A percentile compares a stretch with the other conserved stretches of the same genome.
Evolutionary conservation across 2,329 filamentous ascomycete genomes (phyloP).

Genomic region (Elsinoe perseae): DNA sequence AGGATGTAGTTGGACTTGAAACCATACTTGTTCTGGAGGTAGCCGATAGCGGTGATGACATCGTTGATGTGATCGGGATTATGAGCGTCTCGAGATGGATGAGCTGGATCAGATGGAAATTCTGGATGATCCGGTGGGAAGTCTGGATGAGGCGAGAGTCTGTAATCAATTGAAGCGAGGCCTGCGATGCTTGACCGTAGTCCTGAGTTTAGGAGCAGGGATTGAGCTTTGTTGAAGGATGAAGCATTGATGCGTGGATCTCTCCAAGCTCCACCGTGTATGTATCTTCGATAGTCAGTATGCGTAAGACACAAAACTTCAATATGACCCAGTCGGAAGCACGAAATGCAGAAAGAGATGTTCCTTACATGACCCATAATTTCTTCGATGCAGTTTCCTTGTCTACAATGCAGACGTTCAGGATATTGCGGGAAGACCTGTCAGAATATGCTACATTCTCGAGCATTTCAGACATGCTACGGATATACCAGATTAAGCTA

Average conservation of each 20-base stretch:
- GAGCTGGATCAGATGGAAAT: conserved; percentile 38
- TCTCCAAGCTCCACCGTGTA: conserved; percentile 46
- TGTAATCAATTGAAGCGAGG: conserved; percentile 58
- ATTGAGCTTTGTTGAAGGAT: conserved; percentile 32
- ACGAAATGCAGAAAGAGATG: background rate
- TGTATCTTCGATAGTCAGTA: conserved; percentile 30
- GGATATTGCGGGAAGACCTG: conserved; percentile 33
- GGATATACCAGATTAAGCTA: too few species aligned
- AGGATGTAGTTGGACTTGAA: conserved; percentile 46
- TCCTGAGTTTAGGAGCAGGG: conserved; percentile 28
- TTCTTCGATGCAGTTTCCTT: background rate
- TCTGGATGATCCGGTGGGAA: conserved; percentile 38
- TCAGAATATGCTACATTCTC: conserved; percentile 26
- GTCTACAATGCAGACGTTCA: conserved; percentile 21
- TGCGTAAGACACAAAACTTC: conserved; percentile 12
- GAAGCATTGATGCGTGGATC: conserved; percentile 36
- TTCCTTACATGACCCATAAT: conserved; percentile 32
- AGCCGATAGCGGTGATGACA: conserved; percentile 45
- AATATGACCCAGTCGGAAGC: background rate
- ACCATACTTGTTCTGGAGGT: conserved; percentile 42
- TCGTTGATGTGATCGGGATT: conserved; percentile 58
- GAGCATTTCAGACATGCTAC: background rate
- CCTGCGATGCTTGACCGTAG: conserved; percentile 43
- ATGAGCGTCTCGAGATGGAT: conserved; percentile 35
- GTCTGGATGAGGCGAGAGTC: conserved; percentile 47